phyloP scores from a whole-genome alignment of 768 basidiomycete species.

The Lactarius evosmus region DNA sequence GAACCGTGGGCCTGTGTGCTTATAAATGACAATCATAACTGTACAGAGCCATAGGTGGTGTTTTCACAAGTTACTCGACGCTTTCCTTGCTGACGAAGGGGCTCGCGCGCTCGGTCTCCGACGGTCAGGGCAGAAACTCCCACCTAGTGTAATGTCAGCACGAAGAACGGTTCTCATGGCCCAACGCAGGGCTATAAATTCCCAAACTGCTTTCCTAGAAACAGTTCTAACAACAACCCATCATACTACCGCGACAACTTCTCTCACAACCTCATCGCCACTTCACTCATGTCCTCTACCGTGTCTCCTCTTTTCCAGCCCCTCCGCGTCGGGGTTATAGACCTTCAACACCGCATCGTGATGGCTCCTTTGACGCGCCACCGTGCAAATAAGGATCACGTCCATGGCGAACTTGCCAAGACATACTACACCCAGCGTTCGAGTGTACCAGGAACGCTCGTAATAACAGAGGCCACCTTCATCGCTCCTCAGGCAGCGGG shows the following conservation, averaged over 20 bases:
- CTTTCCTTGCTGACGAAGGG: too few relatives aligned
- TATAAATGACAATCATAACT: too few relatives aligned
- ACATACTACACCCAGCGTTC: conserved; percentile 52
- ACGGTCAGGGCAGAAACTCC: not conserved
- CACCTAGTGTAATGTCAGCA: not conserved
- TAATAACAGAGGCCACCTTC: conserved; percentile 56
- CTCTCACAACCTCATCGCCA: not conserved
- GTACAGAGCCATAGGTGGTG: too few relatives aligned
- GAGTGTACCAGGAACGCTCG: conserved; percentile 47
- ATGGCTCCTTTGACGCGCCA: conserved; percentile 52
- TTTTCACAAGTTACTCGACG: too few relatives aligned
- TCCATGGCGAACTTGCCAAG: conserved; percentile 38
- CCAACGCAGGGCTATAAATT: not conserved
- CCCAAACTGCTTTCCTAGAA: not conserved
- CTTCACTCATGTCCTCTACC: conserved; percentile 10
- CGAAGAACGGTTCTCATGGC: not conserved
- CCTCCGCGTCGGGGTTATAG: conserved; percentile 41
- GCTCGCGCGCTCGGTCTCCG: too few relatives aligned
- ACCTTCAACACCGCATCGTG: conserved; percentile 49
- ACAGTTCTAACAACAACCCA: not conserved
- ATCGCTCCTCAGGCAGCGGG: conserved; percentile 52
- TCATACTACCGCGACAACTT: not conserved
- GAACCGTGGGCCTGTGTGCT: too few relatives aligned
- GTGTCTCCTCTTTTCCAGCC: conserved; percentile 43
- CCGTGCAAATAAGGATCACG: conserved; percentile 39